Evolutionary conservation across 352 stramenopile species (phyloP).

Genomic region (Blastocystis sp.): DNA sequence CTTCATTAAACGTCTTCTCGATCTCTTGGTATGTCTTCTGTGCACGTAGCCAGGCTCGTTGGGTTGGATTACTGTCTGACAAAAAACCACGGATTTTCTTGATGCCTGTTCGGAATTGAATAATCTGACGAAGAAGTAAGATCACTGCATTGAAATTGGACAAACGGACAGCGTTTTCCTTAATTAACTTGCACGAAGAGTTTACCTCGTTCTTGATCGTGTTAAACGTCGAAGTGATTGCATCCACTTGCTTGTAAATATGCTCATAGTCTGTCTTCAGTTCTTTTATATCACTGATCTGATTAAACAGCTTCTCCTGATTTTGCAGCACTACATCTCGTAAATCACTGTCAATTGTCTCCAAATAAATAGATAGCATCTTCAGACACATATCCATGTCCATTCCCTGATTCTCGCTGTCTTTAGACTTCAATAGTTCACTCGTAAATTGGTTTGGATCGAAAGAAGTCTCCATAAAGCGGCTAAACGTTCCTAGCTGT

Average conservation of each 20-base stretch:
- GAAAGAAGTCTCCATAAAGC: not conserved
- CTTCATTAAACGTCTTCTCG: not conserved
- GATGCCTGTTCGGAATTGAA: not conserved
- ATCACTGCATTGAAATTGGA: constrained; percentile 42
- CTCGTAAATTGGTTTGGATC: constrained; percentile 25
- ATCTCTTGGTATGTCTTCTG: constrained; percentile 54
- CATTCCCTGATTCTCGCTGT: constrained; percentile 10
- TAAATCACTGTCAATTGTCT: constrained; percentile 48
- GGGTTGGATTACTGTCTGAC: not conserved
- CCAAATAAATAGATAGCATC: constrained; percentile 53
- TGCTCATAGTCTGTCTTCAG: constrained; percentile 25
- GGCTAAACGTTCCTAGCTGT: constrained; percentile 17
- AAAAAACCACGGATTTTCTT: constrained; percentile 54
- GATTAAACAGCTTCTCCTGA: constrained; percentile 11
- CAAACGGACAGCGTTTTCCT: not conserved
- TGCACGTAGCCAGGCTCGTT: constrained; percentile 14
- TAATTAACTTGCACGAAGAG: constrained; percentile 2
- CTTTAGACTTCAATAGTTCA: not conserved
- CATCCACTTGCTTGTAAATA: not conserved
- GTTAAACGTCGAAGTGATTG: not conserved
- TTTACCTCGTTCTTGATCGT: constrained; percentile 25
- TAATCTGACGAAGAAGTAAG: constrained; percentile 18
- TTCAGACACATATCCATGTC: constrained; percentile 61
- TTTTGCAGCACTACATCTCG: constrained; percentile 47
- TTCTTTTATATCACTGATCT: constrained; percentile 33